Evolutionary conservation across 2,329 filamentous ascomycete species (phyloP), one percentile per base, ranked within the genome.

Genomic region (Aspergillus thermomutatus): DNA sequence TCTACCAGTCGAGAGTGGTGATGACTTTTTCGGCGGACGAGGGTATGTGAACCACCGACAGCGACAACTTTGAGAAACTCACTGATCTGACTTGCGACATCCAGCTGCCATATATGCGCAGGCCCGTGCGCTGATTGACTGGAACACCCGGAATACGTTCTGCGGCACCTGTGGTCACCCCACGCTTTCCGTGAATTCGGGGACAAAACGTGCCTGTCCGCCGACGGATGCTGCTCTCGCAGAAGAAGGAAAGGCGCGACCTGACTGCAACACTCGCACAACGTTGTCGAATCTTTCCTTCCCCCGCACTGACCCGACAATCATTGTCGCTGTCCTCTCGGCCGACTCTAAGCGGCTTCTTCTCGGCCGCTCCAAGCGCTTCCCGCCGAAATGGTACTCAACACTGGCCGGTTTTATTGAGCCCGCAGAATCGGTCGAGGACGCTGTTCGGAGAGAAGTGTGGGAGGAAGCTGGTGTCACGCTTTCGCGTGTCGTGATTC

Each of bases 291-390:
- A 99, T 75, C 82, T 97, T 53, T 88, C 83, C 69, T 97, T 97
- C 80, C 93, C 93, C 2, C 86, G 92, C 51, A 97, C 93, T 1
- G 92, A 97, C 67, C 92, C 92, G 1, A 96, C 91, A 27, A 92
- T 97, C 72, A 99, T 99, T 76, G 92, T 95, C 77, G 93, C 92
- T 0, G 88, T 97, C 10, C 84, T 97, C 31, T 95, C 89, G 53
- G 81, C 87, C 51, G 90, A 95, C 65, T 89, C 89, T 50, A 83
- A 87, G 63, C 85, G 86, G 59, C 77, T 96, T 41, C 84, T 99
- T 7, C 87, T 99, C 0, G 94, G 94, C 40, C 87, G 94, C 14
- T 86, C 90, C 69, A 90, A 89, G 75, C 84, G 90, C 53, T 99
- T 88, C 83, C 94, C 94, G 1, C 80, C 84, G 1, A 72, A 89